Base-by-base conservation (phyloP, 2,329 filamentous ascomycete genomes). In the Arthroderma sp. region DNA sequence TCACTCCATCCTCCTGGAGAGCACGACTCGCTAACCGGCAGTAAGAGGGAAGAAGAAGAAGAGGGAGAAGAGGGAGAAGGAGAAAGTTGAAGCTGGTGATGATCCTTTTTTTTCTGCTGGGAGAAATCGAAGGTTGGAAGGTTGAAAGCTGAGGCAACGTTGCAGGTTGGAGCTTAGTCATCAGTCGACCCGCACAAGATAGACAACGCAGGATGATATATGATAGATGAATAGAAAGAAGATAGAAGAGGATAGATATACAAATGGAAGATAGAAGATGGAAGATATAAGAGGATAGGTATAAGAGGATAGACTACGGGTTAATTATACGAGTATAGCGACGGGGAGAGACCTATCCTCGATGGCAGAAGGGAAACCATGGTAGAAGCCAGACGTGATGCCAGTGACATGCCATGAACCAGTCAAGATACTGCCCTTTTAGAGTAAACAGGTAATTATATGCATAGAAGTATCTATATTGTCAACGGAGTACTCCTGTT, bases 81-180 rank as follows among this genome's bases (percentile, higher is more conserved):
- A 11, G 13, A 15, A 37, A 37, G 35, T 3, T 37, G 35, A 37
- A 37, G 35, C 35, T 37, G 38, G 1, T 4, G 41, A 47, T 25
- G 41, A 23, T 41, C 21, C 41, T 47, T 23, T 19, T 43, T 43
- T 19, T n/a, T n/a, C n/a, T 31, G 28, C 4, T 31, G 7, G 28
- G 19, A 21, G 41, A 47, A 47, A 21, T 21, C 21, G 23, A 47
- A 21, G 21, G n/a, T n/a, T 23, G 25, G 17, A 53, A 53, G 49
- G n/a, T n/a, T 38, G 9, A 25, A 17, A 33, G 49, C 49, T 53
- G 52, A 54, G 52, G 52, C 52, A 21, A 51, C 47, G 47, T 51
- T 51, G 47, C 47, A 51, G 28, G 47, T 31, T 43, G 39, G n/a
- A 3, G 47, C 47, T 51, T 51, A 51, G 47, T 51, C 47, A 51